Conservation (phyloP, 352 stramenopile genomes). For the Phytophthora fragariaefolia region DNA sequence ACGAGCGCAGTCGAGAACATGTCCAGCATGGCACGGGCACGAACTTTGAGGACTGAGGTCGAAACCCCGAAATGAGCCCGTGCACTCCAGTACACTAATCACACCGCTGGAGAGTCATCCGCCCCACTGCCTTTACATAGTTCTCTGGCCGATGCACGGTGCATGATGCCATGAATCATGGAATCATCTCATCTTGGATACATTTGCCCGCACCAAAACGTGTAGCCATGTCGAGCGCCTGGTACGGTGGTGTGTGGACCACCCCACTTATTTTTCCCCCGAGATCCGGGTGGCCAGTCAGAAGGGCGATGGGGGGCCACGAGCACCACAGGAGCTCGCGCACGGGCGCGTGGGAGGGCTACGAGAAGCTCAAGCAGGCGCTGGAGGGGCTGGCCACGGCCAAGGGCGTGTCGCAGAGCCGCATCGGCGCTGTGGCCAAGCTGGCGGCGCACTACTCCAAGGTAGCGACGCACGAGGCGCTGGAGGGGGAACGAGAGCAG, state of each 20-base stretch:
- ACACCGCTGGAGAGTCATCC: no score
- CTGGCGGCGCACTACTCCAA: constrained; percentile 77
- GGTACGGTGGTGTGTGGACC: background rate
- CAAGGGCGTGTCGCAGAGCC: constrained; percentile 84
- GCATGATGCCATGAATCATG: no score
- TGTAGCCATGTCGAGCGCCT: background rate
- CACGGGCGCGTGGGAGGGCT: constrained; percentile 65
- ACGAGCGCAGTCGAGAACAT: constrained; percentile 8
- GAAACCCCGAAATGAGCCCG: background rate
- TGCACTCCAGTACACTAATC: no score
- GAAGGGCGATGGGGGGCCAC: constrained; percentile 34
- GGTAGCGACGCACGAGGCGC: constrained; percentile 37
- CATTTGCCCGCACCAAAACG: no score
- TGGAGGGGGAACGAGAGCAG: background rate
- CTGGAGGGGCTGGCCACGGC: constrained; percentile 70
- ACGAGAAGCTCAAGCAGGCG: constrained; percentile 69
- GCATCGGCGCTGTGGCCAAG: constrained; percentile 73
- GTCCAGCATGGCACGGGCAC: constrained; percentile 3
- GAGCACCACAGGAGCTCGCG: constrained; percentile 41
- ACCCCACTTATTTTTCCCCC: constrained; percentile 1
- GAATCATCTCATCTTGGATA: no score
- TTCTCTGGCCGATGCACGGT: no score
- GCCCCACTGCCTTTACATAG: no score
- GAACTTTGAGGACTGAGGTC: background rate
- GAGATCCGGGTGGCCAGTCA: constrained; percentile 42